Base-by-base conservation (phyloP, 2,329 filamentous ascomycete species). In the Botrytis elliptica region DNA sequence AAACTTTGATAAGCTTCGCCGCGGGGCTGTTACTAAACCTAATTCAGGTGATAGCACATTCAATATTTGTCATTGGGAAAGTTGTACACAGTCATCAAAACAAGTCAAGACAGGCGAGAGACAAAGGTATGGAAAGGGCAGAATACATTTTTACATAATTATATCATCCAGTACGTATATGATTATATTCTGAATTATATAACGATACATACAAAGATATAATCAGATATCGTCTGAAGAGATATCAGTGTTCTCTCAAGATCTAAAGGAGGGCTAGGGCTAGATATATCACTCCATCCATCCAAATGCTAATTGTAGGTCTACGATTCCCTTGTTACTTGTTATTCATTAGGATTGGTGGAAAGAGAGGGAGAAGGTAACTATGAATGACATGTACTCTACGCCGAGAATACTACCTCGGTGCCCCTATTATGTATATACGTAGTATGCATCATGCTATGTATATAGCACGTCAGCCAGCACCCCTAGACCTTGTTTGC, bases 1-100 rank as follows among this genome's bases (percentile, higher is more conserved):
- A 52, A 38, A 8, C 44, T 36, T 49, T 66, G 66, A 69, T 69
- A 57, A 69, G 66, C 66, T 57, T 9, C 49, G 38, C 18, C 36
- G 66, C 66, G 66, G 66, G 36, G 66, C 36, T 22, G n/a, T n/a
- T 6, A 9, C 66, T 69, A 57, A 33, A 14, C 66, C 66, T 69
- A 44, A 57, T 42, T 8, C 8, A 42, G 66, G 36, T 57, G 36
- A 68, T 68, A 33, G 16, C 65, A 67, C 20, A 38, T 66, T 52
- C 33, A 38, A 38, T 25, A 33, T 22, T 66, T 38, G 65, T 68
- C 55, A 68, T 55, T 29, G 36, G 36, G 62, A 65, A 44, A 46
- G n/a, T 14, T 64, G 40, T n/a, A 55, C 49, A 52, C 25, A n/a
- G 49, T 52, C 49, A 52, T 52, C 49, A 52, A n/a, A 52, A 52